A percentile compares a stretch with the other conserved stretches of the same genome.
phyloP scores from a whole-genome alignment of 2,329 filamentous ascomycete genomes.

The Aspergillus niger region DNA sequence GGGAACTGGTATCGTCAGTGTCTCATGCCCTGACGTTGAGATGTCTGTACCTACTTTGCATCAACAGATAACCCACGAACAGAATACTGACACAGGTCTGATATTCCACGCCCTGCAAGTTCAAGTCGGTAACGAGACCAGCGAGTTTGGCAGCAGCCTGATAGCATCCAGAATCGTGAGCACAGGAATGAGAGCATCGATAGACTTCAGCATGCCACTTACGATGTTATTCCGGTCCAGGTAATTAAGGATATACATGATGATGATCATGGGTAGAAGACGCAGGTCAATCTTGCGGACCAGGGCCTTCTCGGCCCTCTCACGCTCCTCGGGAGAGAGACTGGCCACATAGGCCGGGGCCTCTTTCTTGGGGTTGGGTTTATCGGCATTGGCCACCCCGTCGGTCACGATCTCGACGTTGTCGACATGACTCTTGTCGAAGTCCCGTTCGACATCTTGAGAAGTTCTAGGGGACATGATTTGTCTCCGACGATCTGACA shows the following conservation, averaged over 20 bases:
- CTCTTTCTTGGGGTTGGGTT: conserved; percentile 29
- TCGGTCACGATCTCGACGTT: conserved; percentile 27
- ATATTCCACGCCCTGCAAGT: conserved; percentile 46
- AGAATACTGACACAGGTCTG: conserved; percentile 49
- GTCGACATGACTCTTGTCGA: conserved; percentile 26
- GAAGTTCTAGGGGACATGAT: conserved; percentile 23
- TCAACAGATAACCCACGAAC: conserved; percentile 64
- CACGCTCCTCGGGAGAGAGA: conserved; percentile 56
- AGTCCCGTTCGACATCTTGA: conserved; percentile 22
- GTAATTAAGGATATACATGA: conserved; percentile 79
- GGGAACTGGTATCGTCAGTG: conserved; percentile 37
- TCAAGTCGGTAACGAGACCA: conserved; percentile 52
- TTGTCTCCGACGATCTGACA: neutral
- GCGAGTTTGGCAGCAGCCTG: conserved; percentile 44
- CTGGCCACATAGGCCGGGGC: conserved; percentile 39
- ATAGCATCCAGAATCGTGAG: neutral
- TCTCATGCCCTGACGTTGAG: neutral
- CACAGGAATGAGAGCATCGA: neutral
- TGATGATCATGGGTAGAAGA: conserved; percentile 67
- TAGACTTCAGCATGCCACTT: conserved; percentile 12
- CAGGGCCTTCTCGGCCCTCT: conserved; percentile 58
- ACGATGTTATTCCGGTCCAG: conserved; percentile 64
- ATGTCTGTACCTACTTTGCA: conserved; percentile 51
- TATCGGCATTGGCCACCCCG: conserved; percentile 27
- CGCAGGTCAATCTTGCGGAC: conserved; percentile 71